Percentiles rank a stretch among this genome's conserved stretches.
Evolutionary conservation across 2,329 filamentous ascomycete genomes (phyloP).

Genomic region (Fonsecaea monophora): DNA sequence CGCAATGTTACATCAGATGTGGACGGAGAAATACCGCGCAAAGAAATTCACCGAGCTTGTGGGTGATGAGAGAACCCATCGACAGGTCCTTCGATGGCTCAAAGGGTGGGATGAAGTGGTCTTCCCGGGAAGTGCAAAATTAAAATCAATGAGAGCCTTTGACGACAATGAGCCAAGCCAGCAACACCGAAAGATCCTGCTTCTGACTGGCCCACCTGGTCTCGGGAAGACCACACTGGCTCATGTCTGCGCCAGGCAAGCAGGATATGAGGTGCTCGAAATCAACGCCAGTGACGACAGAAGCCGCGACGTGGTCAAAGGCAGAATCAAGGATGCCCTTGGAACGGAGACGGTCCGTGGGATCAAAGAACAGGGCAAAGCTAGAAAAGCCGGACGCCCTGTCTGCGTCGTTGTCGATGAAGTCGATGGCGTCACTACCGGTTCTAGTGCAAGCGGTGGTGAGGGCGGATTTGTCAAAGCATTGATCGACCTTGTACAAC

Average conservation of each 20-base stretch:
- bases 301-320: conserved; percentile 86
- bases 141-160: conserved; percentile 52
- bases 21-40: conserved; percentile 98
- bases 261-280: conserved; percentile 94
- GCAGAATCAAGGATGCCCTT: conserved; percentile 86
- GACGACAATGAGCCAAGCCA: conserved; percentile 65
- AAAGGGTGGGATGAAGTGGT: conserved; percentile 94
- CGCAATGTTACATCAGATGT: conserved; percentile 60
- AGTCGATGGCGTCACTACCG: conserved; percentile 89
- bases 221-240: conserved; percentile 95
- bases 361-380: conserved; percentile 57
- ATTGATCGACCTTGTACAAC: conserved; percentile 83
- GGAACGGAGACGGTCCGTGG: conserved; percentile 91
- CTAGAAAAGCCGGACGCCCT: conserved; percentile 77
- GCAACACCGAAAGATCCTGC: conserved; percentile 82
- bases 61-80: conserved; percentile 92
- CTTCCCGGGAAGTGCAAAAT: conserved; percentile 75
- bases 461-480: conserved; percentile 97
- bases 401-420: conserved; percentile 96
- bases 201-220: conserved; percentile 89
- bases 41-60: conserved; percentile 90
- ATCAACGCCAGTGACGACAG: conserved; percentile 98
- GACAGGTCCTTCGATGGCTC: conserved; percentile 87
- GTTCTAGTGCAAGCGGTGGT: conserved; percentile 72
- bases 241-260: conserved; percentile 93